Evolutionary conservation across 2,329 filamentous ascomycete genomes (phyloP), one percentile per base, ranked within the genome.

Genomic region (Albophoma yamanashiensis): DNA sequence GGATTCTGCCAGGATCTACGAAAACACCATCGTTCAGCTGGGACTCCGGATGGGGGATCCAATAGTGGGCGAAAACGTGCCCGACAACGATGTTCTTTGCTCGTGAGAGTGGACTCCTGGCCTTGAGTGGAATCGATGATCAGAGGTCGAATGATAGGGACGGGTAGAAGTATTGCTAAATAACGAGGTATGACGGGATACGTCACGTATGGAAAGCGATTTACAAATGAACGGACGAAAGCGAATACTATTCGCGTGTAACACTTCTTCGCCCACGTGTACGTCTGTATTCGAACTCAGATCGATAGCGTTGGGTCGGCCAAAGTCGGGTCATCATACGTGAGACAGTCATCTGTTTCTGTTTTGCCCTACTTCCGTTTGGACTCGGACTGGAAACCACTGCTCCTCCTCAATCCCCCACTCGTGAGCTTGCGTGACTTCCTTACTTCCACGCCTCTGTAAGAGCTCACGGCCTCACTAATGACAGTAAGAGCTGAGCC

Each of bases 1-100:
- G 80, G 86, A 89, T 64, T 84, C 89, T 57, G 89, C 86, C 0
- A 82, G 81, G 63, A 86, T 95, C 2, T 96, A 94, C 74, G 89
- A 94, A 71, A 82, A 82, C 66, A 94, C 91, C 0, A 83, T 96
- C 64, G 82, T 90, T 45, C 81, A 89, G 68, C 73, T 96, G 17
- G 90, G 89, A 0, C 85, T 88, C 67, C 79, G 82, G 14, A 73
- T 94, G 36, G 86, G 82, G 17, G 76, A 77, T 55, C 60, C 67
- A 6, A 59, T 72, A 20, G 66, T 68, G 58, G 60, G 58, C 42
- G 62, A 64, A 34, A 64, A 60, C 27, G 59, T 55, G 20, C 59
- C 59, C 17, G 15, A 25, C n/a, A 59, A 61, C 40, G 59, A 58
- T n/a, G 17, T 61, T 1, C 3, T 40, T 34, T 53, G 56, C 40